A percentile compares a stretch with the other conserved stretches of the same genome.
Conservation (phyloP, 257 asterid species). For the Primulina eburnea region DNA sequence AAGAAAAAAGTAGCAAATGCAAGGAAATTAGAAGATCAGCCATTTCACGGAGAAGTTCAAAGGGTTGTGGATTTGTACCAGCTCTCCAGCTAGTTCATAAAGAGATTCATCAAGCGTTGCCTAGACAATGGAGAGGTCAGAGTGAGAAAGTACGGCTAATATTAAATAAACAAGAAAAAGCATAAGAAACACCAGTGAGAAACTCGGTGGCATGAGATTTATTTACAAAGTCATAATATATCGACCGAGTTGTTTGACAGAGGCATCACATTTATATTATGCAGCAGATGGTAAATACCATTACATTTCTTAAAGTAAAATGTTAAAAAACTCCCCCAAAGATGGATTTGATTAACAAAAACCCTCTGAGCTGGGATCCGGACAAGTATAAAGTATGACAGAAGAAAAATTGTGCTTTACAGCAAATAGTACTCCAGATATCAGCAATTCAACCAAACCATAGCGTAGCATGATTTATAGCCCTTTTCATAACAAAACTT, state of each 20-base stretch:
- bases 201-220: background rate
- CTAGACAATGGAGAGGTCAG: conserved; percentile 44
- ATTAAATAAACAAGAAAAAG: background rate
- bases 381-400: background rate
- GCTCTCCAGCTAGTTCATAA: conserved; percentile 98
- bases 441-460: background rate
- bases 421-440: background rate
- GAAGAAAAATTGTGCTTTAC: background rate
- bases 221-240: background rate
- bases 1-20: conserved; percentile 1
- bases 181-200: background rate
- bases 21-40: conserved; percentile 16
- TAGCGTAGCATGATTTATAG: background rate
- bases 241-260: background rate
- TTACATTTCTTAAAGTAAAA: background rate
- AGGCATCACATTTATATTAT: background rate
- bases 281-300: background rate
- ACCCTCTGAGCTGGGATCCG: background rate
- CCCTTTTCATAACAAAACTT: background rate
- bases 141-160: conserved; percentile 27
- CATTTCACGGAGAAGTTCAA: conserved; percentile 21
- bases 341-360: too few relatives aligned
- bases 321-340: background rate
- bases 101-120: conserved; percentile 94
- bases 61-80: conserved; percentile 52